A percentile compares a stretch with the other conserved stretches of the same genome.
Conservation (phyloP, 768 basidiomycete genomes). For the Butyriboletus loyo region DNA sequence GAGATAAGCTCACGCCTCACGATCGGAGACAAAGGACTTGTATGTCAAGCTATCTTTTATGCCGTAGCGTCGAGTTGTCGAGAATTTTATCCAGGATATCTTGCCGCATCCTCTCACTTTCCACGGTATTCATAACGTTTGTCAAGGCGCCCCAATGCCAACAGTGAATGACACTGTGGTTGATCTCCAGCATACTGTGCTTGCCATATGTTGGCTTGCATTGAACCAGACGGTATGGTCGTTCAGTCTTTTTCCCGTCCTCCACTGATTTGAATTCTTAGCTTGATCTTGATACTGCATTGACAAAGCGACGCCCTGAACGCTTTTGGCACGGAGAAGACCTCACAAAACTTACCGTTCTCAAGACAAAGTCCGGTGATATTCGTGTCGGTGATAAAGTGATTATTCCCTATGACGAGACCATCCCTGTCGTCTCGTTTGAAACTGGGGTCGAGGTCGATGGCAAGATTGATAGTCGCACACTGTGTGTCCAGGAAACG, state of each 20-base stretch:
- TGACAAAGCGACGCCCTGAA: slow-evolving; percentile 59
- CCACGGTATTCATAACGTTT: slow-evolving; percentile 44
- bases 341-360: slow-evolving; percentile 57
- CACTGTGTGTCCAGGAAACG: slow-evolving; percentile 67
- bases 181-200: slow-evolving; percentile 68
- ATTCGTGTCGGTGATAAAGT: slow-evolving; percentile 76
- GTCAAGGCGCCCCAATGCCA: slow-evolving; percentile 43
- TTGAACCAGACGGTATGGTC: slow-evolving; percentile 75
- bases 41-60: slow-evolving; percentile 33
- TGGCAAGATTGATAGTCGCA: slow-evolving; percentile 49
- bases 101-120: slow-evolving; percentile 52
- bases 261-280: slow-evolving; percentile 27
- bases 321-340: slow-evolving; percentile 73
- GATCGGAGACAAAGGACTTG: slow-evolving; percentile 74
- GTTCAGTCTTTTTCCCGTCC: not conserved
- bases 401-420: slow-evolving; percentile 47
- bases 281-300: slow-evolving; percentile 59
- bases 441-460: slow-evolving; percentile 46
- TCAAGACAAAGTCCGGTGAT: slow-evolving; percentile 61
- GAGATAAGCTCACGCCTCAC: slow-evolving; percentile 74
- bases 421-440: slow-evolving; percentile 58
- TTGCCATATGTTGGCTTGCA: slow-evolving; percentile 84
- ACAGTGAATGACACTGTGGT: slow-evolving; percentile 61
- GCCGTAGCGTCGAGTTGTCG: slow-evolving; percentile 1
- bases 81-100: slow-evolving; percentile 51